These are phyloP conservation scores for Xylaria venustula DNA, from an alignment of 495 filamentous ascomycete species.

Conservation along the genomic window DNA sequence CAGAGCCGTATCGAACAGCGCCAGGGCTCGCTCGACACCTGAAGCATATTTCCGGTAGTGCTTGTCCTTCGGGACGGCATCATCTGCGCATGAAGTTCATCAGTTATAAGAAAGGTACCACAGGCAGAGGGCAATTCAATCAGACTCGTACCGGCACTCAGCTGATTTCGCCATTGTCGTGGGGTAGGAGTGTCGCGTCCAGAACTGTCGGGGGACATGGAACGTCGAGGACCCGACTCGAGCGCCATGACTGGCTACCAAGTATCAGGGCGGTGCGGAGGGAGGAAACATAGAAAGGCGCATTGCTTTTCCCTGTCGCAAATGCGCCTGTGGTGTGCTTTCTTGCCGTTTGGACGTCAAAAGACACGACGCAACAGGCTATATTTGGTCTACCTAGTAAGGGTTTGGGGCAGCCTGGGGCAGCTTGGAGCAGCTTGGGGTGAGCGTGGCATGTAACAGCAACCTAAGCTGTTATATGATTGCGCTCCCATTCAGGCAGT, in stretches of 20 bases:
- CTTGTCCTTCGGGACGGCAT: slow-evolving; percentile 79
- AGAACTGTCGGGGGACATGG: slow-evolving; percentile 74
- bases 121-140: neutral
- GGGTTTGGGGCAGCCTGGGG: too few species aligned
- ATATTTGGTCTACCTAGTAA: neutral
- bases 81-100: slow-evolving; percentile 45
- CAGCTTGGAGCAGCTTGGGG: too few species aligned
- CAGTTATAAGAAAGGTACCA: slow-evolving; percentile 8
- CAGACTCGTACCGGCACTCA: slow-evolving; percentile 45
- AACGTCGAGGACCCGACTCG: slow-evolving; percentile 64
- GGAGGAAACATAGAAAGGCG: slow-evolving; percentile 27
- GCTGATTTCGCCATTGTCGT: slow-evolving; percentile 57
- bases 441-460: too few species aligned
- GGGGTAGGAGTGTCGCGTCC: slow-evolving; percentile 68
- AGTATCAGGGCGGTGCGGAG: slow-evolving; percentile 26
- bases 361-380: slow-evolving; percentile 7
- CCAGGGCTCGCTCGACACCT: slow-evolving; percentile 81
- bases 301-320: slow-evolving; percentile 24
- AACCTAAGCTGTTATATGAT: too few species aligned
- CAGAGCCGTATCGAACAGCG: slow-evolving; percentile 86
- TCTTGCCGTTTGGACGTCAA: neutral
- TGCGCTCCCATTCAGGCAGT: too few species aligned
- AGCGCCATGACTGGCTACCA: slow-evolving; percentile 59
- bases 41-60: slow-evolving; percentile 87
- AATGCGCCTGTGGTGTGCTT: slow-evolving; percentile 1